phyloP scores from a whole-genome alignment of 2,329 filamentous ascomycete genomes.

The Fusarium tricinctum region DNA sequence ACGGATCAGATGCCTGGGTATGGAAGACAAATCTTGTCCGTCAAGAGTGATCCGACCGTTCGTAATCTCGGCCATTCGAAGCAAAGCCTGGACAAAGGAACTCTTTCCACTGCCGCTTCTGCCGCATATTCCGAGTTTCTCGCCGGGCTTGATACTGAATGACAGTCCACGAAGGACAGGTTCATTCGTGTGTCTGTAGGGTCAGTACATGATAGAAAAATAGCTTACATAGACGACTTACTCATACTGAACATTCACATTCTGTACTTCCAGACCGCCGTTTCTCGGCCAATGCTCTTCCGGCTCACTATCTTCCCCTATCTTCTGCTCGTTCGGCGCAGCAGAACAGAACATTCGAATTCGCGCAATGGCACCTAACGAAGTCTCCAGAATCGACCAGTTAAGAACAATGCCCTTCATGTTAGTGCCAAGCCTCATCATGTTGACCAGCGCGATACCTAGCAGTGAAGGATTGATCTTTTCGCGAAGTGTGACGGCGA shows the following conservation, averaged over 20 bases:
- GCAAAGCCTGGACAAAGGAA: constrained; percentile 60
- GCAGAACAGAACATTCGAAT: constrained; percentile 49
- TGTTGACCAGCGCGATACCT: constrained; percentile 57
- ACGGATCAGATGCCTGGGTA: constrained; percentile 50
- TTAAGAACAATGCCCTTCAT: constrained; percentile 50
- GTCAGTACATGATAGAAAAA: constrained; percentile 12
- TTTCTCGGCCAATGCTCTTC: constrained; percentile 42
- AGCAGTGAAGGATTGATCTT: constrained; percentile 52
- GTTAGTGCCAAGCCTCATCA: constrained; percentile 49
- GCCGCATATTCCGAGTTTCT: constrained; percentile 62
- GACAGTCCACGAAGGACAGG: constrained; percentile 52
- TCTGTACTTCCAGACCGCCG: constrained; percentile 45
- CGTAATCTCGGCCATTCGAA: constrained; percentile 63
- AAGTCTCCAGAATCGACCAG: constrained; percentile 52
- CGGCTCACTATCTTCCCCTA: constrained; percentile 33
- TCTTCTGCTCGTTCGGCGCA: constrained; percentile 46
- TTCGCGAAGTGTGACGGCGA: constrained; percentile 56
- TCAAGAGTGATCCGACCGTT: constrained; percentile 63
- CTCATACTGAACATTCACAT: constrained; percentile 49
- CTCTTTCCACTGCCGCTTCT: constrained; percentile 58
- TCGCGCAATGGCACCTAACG: constrained; percentile 50
- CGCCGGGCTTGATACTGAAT: constrained; percentile 52
- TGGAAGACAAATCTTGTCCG: constrained; percentile 54
- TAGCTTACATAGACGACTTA: constrained; percentile 19
- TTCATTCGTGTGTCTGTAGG: constrained; percentile 37